Conservation (phyloP, 2,329 filamentous ascomycete species). For the Balansia obtecta region DNA sequence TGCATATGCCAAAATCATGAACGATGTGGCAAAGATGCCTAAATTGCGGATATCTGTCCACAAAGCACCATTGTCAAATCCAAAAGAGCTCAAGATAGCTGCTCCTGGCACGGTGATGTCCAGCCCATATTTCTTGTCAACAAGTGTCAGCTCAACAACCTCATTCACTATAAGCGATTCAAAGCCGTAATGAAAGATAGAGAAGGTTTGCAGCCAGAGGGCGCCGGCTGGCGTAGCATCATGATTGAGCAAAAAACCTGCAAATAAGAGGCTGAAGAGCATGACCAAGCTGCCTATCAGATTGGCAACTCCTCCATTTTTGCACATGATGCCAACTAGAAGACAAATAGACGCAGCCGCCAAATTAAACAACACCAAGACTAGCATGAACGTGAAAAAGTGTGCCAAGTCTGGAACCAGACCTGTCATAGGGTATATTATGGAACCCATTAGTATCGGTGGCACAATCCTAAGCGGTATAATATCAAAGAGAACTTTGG, state of each 20-base stretch:
- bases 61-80: conserved; percentile 77
- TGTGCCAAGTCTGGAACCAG: conserved; percentile 69
- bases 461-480: conserved; percentile 88
- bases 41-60: conserved; percentile 78
- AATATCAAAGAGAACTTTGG: conserved; percentile 98
- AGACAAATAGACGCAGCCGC: conserved; percentile 87
- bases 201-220: conserved; percentile 82
- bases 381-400: conserved; percentile 84
- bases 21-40: conserved; percentile 67
- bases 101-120: conserved; percentile 94
- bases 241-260: conserved; percentile 86
- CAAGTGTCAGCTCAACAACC: conserved; percentile 75
- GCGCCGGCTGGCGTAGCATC: conserved; percentile 79
- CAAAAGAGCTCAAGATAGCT: conserved; percentile 87
- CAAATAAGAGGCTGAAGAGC: conserved; percentile 93
- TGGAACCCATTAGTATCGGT: conserved; percentile 86
- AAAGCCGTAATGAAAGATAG: conserved; percentile 97
- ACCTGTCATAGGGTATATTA: conserved; percentile 96
- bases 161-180: conserved; percentile 96
- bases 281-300: conserved; percentile 90
- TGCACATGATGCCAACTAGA: conserved; percentile 92
- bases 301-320: conserved; percentile 82
- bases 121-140: conserved; percentile 90
- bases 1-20: conserved; percentile 76
- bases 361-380: conserved; percentile 90